Percentiles rank a stretch among this genome's conserved stretches.
Evolutionary conservation across 108 stramenopile genomes (phyloP).

Genomic region (Ochromonas danica): DNA sequence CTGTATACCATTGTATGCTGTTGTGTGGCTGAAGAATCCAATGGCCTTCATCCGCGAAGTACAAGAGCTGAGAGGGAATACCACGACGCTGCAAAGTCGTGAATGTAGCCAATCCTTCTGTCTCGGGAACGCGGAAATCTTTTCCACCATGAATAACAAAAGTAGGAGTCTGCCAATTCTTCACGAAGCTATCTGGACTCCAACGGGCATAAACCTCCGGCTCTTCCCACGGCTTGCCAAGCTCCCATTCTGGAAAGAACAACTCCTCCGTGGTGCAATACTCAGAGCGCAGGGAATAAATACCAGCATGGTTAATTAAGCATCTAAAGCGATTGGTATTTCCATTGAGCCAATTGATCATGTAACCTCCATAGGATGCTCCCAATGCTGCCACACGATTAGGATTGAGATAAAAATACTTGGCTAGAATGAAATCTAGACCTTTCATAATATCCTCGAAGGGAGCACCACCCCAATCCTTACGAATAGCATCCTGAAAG

Average conservation of each 20-base stretch:
- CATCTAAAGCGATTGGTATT: not conserved
- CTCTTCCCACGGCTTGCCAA: slow-evolving; percentile 26
- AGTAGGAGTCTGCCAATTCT: slow-evolving; percentile 33
- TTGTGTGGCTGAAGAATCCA: slow-evolving; percentile 25
- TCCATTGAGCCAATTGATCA: slow-evolving; percentile 37
- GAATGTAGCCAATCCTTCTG: slow-evolving; percentile 31
- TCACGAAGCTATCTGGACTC: not conserved
- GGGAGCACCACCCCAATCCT: slow-evolving; percentile 32
- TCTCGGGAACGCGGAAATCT: slow-evolving; percentile 30
- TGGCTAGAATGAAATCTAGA: not conserved
- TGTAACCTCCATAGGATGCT: slow-evolving; percentile 38
- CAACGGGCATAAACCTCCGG: not conserved
- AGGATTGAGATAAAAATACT: slow-evolving; percentile 6
- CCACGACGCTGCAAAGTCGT: slow-evolving; percentile 36
- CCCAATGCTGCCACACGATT: slow-evolving; percentile 21
- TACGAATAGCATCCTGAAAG: not conserved
- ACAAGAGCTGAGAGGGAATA: slow-evolving; percentile 17
- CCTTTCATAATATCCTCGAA: not conserved
- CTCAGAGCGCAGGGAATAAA: slow-evolving; percentile 10
- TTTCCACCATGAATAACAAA: slow-evolving; percentile 37
- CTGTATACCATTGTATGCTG: slow-evolving; percentile 7
- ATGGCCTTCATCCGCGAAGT: slow-evolving; percentile 37
- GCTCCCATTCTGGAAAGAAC: slow-evolving; percentile 34
- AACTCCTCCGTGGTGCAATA: slow-evolving; percentile 37
- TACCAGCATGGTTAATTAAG: slow-evolving; percentile 27